phyloP scores from a whole-genome alignment of 495 filamentous ascomycete species.

The Parachaetomium inaequale region DNA sequence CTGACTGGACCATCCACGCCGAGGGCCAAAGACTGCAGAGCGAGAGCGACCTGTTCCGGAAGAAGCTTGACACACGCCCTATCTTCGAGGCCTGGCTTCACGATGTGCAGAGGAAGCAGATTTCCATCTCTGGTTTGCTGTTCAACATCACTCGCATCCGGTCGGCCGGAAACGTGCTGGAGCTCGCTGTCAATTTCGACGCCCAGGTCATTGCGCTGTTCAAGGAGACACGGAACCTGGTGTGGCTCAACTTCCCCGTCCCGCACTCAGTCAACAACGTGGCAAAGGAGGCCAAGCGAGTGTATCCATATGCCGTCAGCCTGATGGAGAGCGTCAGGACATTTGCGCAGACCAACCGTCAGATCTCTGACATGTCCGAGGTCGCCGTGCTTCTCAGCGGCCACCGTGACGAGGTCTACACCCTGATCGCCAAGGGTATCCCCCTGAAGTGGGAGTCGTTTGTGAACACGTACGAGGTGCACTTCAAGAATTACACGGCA shows the following conservation, averaged over 20 bases:
- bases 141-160: slow-evolving; percentile 87
- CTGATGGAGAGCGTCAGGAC: slow-evolving; percentile 96
- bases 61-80: slow-evolving; percentile 88
- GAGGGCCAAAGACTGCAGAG: slow-evolving; percentile 91
- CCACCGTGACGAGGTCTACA: slow-evolving; percentile 82
- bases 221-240: slow-evolving; percentile 96
- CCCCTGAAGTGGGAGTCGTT: slow-evolving; percentile 95
- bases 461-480: slow-evolving; percentile 90
- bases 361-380: slow-evolving; percentile 76
- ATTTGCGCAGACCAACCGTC: slow-evolving; percentile 76
- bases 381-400: slow-evolving; percentile 83
- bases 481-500: slow-evolving; percentile 61
- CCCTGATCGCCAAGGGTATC: slow-evolving; percentile 76
- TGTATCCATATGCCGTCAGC: slow-evolving; percentile 96
- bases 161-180: slow-evolving; percentile 76
- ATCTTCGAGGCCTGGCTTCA: slow-evolving; percentile 94
- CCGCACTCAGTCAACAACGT: slow-evolving; percentile 92
- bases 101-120: slow-evolving; percentile 79
- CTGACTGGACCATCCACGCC: slow-evolving; percentile 87
- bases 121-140: slow-evolving; percentile 84
- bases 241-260: slow-evolving; percentile 88
- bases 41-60: slow-evolving; percentile 85
- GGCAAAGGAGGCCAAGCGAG: slow-evolving; percentile 93
- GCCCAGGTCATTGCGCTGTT: slow-evolving; percentile 94
- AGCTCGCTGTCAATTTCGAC: slow-evolving; percentile 94